phyloP scores from a whole-genome alignment of 305 asterid species.

The Solanum hybrid region DNA sequence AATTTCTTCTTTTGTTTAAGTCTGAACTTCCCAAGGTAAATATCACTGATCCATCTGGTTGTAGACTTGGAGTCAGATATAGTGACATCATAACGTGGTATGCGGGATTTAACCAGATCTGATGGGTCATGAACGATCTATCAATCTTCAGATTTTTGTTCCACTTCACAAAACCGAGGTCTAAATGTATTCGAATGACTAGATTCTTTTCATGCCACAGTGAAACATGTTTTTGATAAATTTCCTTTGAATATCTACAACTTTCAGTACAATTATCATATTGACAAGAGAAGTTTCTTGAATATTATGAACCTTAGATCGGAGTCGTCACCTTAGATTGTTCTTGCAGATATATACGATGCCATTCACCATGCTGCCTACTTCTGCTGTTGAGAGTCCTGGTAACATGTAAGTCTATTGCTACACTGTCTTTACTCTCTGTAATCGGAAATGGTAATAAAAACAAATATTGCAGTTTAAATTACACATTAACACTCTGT shows the following conservation, averaged over 20 bases:
- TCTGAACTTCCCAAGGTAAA: not conserved
- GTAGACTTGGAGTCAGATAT: not conserved
- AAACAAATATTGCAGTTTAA: not conserved
- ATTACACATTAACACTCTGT: not conserved
- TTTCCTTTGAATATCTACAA: not conserved
- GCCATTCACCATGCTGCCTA: constrained; percentile 66
- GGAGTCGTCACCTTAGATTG: not conserved
- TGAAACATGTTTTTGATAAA: not conserved
- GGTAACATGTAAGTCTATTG: constrained; percentile 55
- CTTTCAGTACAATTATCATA: not conserved
- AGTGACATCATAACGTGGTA: not conserved
- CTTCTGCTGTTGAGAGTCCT: constrained; percentile 66
- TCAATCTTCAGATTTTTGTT: not conserved
- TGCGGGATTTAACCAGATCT: not conserved
- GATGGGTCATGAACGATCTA: not conserved
- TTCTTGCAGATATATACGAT: constrained; percentile 49
- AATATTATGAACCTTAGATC: not conserved
- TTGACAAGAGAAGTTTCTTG: not conserved
- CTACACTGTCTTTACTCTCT: not conserved
- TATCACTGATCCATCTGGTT: not conserved
- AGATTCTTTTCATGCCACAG: not conserved
- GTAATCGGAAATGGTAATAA: not conserved
- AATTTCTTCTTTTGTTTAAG: not conserved
- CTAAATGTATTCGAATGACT: not conserved
- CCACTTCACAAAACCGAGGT: not conserved